These are phyloP conservation scores for Eucalyptus caleyi DNA, from an alignment of 345 rosid genomes.

Conservation along the genomic window DNA sequence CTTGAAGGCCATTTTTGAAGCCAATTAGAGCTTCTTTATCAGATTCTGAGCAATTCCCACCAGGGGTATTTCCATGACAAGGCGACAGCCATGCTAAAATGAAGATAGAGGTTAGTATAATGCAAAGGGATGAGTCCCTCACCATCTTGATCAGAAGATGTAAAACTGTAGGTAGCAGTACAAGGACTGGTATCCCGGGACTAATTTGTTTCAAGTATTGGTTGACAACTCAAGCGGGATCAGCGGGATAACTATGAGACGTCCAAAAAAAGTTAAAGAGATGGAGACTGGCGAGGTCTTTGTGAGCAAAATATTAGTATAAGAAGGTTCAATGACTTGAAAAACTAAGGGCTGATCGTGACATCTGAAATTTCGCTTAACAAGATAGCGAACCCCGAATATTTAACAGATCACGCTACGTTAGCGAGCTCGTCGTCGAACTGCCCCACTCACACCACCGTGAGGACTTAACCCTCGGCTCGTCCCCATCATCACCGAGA, in stretches of 20 bases:
- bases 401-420: too few relatives aligned
- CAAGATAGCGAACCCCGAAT: too few relatives aligned
- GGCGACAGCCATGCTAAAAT: not conserved
- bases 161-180: not conserved
- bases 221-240: not conserved
- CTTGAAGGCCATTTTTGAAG: constrained; percentile 16
- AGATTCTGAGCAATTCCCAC: constrained; percentile 3
- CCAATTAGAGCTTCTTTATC: constrained; percentile 11
- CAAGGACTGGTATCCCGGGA: not conserved
- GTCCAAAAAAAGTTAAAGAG: not conserved
- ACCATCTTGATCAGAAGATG: not conserved
- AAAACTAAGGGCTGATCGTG: too few relatives aligned
- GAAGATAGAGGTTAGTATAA: not conserved
- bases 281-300: accelerated
- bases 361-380: too few relatives aligned
- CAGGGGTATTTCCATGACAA: not conserved
- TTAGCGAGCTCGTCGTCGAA: too few relatives aligned
- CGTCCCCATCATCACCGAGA: too few relatives aligned
- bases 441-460: too few relatives aligned
- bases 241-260: accelerated
- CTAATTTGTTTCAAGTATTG: not conserved
- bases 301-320: not conserved
- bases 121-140: not conserved
- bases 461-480: too few relatives aligned
- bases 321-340: not conserved